Base-by-base conservation (phyloP, 2,329 filamentous ascomycete genomes). In the Phyllosticta capitalensis region DNA sequence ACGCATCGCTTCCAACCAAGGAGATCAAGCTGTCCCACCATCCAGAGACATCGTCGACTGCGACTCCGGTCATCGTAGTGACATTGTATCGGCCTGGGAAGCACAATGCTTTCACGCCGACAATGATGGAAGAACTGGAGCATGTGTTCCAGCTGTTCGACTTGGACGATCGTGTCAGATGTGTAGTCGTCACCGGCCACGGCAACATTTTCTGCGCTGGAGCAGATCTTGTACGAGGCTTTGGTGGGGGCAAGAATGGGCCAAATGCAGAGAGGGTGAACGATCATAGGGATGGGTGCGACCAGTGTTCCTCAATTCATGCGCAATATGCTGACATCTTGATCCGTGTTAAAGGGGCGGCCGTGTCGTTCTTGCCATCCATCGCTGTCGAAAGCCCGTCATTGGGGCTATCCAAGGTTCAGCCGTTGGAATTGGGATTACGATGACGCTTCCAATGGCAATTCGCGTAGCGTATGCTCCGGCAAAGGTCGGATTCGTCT, bases 401-500 rank as follows among this genome's bases (percentile, higher is more conserved):
- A 82, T 83, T 63, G 79, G 71, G 33, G 81, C 81, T 0, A 71
- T 83, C 60, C 76, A 83, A 62, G 81, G 81, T 53, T 78, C 79
- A 22, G 81, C 81, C 10, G 81, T 83, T 1, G 81, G 81, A 20
- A 74, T 83, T 21, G 81, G 81, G 12, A 82, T 83, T 64, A 84
- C 81, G 48, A 81, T 83, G 78, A 80, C 79, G 0, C 74, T 84
- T 12, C 80, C 81, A 20, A 80, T 81, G 67, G 77, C 76, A 30
- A 83, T 84, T 58, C 76, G 81, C 50, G 74, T 81, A 28, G 78
- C 75, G 48, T 83, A 81, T 64, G 69, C 74, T 49, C 72, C 75
- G 10, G 84, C 86, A 1, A 87, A 87, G 67, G 81, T 90, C 63
- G 88, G 87, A 56, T 89, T 90, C 68, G 86, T 90, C 19, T 92